A percentile compares a stretch with the other conserved stretches of the same genome.
Evolutionary conservation across 768 basidiomycete genomes (phyloP).

Genomic region (Dentipellis fragilis): DNA sequence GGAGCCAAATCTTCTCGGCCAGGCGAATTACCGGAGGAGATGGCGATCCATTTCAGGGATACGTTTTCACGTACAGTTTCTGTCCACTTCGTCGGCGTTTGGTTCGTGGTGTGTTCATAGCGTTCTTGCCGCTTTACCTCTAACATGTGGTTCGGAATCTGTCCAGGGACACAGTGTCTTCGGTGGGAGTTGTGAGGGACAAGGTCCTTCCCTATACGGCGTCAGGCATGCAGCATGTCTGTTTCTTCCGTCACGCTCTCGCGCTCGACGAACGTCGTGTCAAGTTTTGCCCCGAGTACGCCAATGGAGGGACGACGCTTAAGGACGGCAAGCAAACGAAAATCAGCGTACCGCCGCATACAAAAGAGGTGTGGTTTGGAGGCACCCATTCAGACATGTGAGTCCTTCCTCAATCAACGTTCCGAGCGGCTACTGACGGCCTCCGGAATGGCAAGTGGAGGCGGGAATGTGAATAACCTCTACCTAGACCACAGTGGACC

Average conservation of each 20-base stretch:
- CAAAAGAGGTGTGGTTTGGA: slow-evolving; percentile 25
- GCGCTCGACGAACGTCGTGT: slow-evolving; percentile 38
- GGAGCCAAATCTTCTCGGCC: background rate
- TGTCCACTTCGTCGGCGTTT: slow-evolving; percentile 36
- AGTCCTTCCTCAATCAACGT: slow-evolving; percentile 5
- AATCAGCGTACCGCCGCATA: slow-evolving; percentile 7
- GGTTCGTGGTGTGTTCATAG: slow-evolving; percentile 18
- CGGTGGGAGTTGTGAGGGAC: slow-evolving; percentile 27
- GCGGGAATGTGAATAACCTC: slow-evolving; percentile 5
- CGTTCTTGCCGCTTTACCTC: no score
- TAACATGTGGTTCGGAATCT: background rate
- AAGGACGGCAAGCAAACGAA: background rate
- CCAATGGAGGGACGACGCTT: background rate
- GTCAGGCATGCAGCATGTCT: slow-evolving; percentile 22
- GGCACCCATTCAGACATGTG: slow-evolving; percentile 25
- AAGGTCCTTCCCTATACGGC: slow-evolving; percentile 24
- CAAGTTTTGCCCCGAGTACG: slow-evolving; percentile 34
- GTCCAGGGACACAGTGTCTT: slow-evolving; percentile 38
- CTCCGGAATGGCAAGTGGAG: background rate
- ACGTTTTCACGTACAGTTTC: slow-evolving; percentile 12
- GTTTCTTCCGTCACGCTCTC: slow-evolving; percentile 34
- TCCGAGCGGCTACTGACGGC: background rate
- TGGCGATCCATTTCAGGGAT: background rate
- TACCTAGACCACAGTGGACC: slow-evolving; percentile 13
- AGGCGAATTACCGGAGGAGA: background rate